Base-by-base conservation (phyloP, 2,329 filamentous ascomycete species). In the Ceratocystis smalleyi region DNA sequence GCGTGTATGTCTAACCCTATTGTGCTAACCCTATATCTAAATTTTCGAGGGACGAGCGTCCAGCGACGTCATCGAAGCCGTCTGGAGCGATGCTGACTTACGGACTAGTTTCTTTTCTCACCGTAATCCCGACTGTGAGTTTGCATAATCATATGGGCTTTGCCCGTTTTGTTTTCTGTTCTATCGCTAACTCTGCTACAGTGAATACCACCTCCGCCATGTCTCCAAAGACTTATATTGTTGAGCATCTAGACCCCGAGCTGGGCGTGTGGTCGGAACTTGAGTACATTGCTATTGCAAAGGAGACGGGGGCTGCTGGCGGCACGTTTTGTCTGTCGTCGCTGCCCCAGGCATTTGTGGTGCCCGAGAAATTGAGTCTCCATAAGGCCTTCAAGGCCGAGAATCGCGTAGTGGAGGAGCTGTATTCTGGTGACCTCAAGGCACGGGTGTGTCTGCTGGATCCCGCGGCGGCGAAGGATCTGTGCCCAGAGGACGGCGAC, bases 241-340 rank as follows among this genome's bases (percentile, higher is more conserved):
- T 97, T 70, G 92, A 97, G 78, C 92, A 99, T 75, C 85, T 99
- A 68, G 94, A 99, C 77, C 86, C 89, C 49, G 94, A 99, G 75
- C 81, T 99, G 35, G 94, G 95, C 43, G 83, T 84, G 49, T 99
- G 94, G 94, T 97, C 94, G 27, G 85, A 89, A 68, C 83, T 97
- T 63, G 94, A 99, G 77, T 99, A 99, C 77, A 78, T 84, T 64
- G 83, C 87, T 71, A 96, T 99, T 73, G 90, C 90, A 62, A 78
- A 82, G 67, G 94, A 99, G 78, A 90, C 88, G 62, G 77, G 83
- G 68, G 80, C 80, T 27, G 76, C 83, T 2, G 81, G 82, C 43
- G 83, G 85, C 64, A 79, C 79, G 62, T 96, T 97, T 74, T 83
- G 89, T 69, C 82, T 96, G 66, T 95, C 90, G 40, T 95, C 89